phyloP scores from a whole-genome alignment of 352 stramenopile species.

The Discostella stelligera region DNA sequence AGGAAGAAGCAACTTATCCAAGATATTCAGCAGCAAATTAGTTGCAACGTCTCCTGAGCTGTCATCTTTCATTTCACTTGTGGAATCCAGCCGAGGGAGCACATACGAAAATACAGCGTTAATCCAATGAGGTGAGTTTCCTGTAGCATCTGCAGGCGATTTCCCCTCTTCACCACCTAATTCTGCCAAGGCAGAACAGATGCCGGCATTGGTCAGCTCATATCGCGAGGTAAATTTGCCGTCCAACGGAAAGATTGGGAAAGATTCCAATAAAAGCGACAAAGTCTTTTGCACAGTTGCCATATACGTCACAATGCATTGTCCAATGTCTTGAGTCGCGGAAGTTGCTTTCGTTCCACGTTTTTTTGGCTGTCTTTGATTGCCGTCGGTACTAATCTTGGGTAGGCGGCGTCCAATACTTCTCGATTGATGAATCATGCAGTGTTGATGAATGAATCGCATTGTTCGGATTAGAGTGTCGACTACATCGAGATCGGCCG shows the following conservation, averaged over 20 bases:
- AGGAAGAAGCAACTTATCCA: conserved; percentile 48
- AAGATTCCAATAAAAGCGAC: conserved; percentile 50
- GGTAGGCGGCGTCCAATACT: background rate
- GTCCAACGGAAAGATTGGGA: conserved; percentile 43
- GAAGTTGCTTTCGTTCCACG: conserved; percentile 21
- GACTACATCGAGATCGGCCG: conserved; percentile 40
- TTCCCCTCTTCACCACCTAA: conserved; percentile 29
- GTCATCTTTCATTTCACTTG: conserved; percentile 3
- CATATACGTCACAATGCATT: conserved; percentile 30
- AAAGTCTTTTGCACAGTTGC: conserved; percentile 34
- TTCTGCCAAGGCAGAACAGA: conserved; percentile 55
- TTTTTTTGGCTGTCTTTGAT: conserved; percentile 22
- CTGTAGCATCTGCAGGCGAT: background rate
- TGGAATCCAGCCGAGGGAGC: conserved; percentile 43
- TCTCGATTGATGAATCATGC: conserved; percentile 16
- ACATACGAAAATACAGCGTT: conserved; percentile 52
- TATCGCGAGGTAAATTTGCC: conserved; percentile 17
- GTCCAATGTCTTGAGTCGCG: conserved; percentile 26
- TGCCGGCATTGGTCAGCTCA: conserved; percentile 49
- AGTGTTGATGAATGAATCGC: conserved; percentile 27
- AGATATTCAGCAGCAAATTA: conserved; percentile 44
- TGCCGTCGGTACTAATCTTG: background rate
- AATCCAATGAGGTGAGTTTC: conserved; percentile 34
- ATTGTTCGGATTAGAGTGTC: conserved; percentile 43
- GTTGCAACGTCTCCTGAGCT: conserved; percentile 22